Evolutionary conservation across 2,329 filamentous ascomycete species (phyloP).

Genomic region (Verruconis gallopava): DNA sequence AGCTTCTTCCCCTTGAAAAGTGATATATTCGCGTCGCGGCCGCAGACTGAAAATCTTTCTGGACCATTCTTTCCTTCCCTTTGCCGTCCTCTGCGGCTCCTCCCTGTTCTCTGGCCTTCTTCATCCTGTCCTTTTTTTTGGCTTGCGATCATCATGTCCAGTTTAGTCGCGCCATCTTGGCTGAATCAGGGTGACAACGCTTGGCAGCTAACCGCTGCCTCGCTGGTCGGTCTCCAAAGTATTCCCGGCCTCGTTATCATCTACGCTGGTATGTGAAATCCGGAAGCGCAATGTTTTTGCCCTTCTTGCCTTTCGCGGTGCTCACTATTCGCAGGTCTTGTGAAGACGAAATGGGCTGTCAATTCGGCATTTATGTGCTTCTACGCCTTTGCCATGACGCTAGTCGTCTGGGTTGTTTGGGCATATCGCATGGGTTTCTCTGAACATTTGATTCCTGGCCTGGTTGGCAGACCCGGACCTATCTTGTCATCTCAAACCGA

Average conservation of each 20-base stretch:
- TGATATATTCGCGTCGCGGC: too few species aligned
- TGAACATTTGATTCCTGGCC: conserved; percentile 34
- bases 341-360: conserved; percentile 27
- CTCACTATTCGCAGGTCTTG: conserved; percentile 30
- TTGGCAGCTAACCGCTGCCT: conserved; percentile 40
- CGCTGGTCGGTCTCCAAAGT: conserved; percentile 36
- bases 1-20: too few species aligned
- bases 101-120: too few species aligned
- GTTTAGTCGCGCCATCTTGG: too few species aligned
- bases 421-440: conserved; percentile 38
- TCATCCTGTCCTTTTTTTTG: too few species aligned
- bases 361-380: conserved; percentile 40
- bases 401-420: conserved; percentile 39
- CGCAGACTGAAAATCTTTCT: too few species aligned
- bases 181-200: conserved; percentile 37
- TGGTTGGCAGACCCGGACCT: conserved; percentile 35
- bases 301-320: too few species aligned
- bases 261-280: conserved; percentile 36
- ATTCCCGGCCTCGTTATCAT: conserved; percentile 37
- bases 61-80: too few species aligned
- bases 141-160: too few species aligned
- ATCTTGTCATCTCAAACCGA: conserved; percentile 32
- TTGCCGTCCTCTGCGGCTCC: too few species aligned
- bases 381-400: conserved; percentile 35
- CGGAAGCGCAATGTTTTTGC: conserved; percentile 38